A percentile compares a stretch with the other conserved stretches of the same genome.
phyloP scores from a whole-genome alignment of 805 yeast genomes.

The Suhomyces faveliae region DNA sequence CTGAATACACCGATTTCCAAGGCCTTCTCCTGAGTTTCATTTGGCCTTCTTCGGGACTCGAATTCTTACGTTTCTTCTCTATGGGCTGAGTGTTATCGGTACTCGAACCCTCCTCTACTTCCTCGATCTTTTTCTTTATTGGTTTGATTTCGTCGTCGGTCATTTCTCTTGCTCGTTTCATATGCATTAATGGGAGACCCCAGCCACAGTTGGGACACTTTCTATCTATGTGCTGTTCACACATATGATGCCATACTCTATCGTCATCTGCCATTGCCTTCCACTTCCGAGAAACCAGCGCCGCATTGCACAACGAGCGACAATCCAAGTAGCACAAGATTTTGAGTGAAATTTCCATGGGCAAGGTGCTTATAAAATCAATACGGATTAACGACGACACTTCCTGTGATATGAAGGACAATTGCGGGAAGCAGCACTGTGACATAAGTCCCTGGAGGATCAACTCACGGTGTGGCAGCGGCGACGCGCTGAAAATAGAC shows the following conservation, averaged over 20 bases:
- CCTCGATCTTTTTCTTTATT: slow-evolving; percentile 14
- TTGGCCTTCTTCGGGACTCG: background rate
- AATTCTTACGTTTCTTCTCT: background rate
- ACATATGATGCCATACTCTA: slow-evolving; percentile 96
- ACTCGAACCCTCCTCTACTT: background rate
- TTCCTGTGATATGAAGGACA: slow-evolving; percentile 80
- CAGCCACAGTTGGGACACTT: slow-evolving; percentile 98
- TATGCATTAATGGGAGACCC: slow-evolving; percentile 95
- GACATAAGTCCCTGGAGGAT: slow-evolving; percentile 80
- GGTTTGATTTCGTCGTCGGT: slow-evolving; percentile 19
- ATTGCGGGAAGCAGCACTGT: slow-evolving; percentile 93
- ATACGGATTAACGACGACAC: slow-evolving; percentile 77
- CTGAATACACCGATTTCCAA: slow-evolving; percentile 94
- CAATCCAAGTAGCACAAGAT: slow-evolving; percentile 89
- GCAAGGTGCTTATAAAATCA: slow-evolving; percentile 83
- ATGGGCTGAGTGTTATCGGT: background rate
- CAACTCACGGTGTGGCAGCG: slow-evolving; percentile 63
- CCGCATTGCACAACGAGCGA: slow-evolving; percentile 88
- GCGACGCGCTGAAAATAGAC: slow-evolving; percentile 78
- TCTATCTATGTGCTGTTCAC: slow-evolving; percentile 96
- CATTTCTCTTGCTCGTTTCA: slow-evolving; percentile 65
- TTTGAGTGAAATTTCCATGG: slow-evolving; percentile 81
- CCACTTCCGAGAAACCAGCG: slow-evolving; percentile 90
- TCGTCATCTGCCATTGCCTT: slow-evolving; percentile 90
- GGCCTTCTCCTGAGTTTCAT: slow-evolving; percentile 52